phyloP scores from a whole-genome alignment of 345 rosid genomes.

The Citrus australasica region DNA sequence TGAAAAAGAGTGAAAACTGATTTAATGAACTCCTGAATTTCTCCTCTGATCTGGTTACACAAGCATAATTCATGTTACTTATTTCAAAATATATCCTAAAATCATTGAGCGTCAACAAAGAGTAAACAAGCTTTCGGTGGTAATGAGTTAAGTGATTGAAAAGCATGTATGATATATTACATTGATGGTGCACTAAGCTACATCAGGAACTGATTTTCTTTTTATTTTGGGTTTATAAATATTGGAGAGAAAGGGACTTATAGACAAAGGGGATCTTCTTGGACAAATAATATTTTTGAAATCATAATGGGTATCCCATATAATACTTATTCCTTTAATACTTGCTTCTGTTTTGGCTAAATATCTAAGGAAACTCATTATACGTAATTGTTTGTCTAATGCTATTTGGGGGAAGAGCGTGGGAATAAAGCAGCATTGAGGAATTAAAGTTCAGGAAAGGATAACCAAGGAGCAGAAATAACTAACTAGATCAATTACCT shows the following conservation, averaged over 20 bases:
- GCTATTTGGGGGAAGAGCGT: neutral
- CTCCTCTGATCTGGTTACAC: conserved; percentile 51
- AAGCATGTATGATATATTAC: neutral
- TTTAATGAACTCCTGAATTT: conserved; percentile 70
- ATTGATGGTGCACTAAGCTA: neutral
- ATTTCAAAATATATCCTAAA: neutral
- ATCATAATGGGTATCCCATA: too few species aligned
- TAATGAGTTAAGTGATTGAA: neutral
- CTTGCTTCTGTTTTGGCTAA: too few species aligned
- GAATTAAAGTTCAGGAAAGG: neutral
- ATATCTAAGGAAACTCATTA: too few species aligned
- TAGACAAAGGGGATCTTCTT: too few species aligned
- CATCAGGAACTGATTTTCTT: neutral
- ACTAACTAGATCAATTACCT: conserved; percentile 43
- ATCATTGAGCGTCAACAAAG: neutral
- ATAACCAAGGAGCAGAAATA: conserved; percentile 2
- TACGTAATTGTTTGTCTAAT: too few species aligned
- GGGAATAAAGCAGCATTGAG: neutral
- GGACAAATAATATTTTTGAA: too few species aligned
- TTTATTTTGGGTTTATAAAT: neutral
- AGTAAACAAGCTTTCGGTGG: neutral
- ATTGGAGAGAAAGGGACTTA: too few species aligned
- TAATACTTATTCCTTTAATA: too few species aligned
- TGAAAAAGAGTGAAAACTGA: conserved; percentile 68
- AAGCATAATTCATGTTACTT: conserved; percentile 10